Evolutionary conservation across 495 filamentous ascomycete genomes (phyloP).

Genomic region (Daldinia grandis): DNA sequence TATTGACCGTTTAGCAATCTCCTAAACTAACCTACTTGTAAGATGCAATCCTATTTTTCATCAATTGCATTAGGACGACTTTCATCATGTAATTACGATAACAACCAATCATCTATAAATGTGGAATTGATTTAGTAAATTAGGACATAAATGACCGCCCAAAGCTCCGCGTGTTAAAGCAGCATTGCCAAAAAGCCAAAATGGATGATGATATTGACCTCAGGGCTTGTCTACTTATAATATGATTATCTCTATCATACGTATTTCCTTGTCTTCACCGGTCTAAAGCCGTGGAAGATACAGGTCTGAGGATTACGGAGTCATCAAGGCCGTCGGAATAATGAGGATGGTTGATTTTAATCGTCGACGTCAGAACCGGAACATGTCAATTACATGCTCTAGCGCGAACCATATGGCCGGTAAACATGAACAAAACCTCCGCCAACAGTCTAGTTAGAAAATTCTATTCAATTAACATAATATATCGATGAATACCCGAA

Average conservation of each 20-base stretch:
- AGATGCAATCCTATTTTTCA: neutral
- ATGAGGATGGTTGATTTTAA: neutral
- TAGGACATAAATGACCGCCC: neutral
- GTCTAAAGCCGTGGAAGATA: neutral
- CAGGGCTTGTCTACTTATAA: neutral
- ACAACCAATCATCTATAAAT: constrained; percentile 12
- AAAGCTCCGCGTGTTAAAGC: neutral
- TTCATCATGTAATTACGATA: neutral
- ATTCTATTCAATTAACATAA: neutral
- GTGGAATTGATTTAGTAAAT: neutral
- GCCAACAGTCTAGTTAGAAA: too few relatives aligned
- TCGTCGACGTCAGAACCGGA: neutral
- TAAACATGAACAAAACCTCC: neutral
- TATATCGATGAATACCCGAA: neutral
- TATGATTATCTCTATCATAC: neutral
- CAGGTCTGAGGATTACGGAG: neutral
- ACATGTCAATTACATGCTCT: too few relatives aligned
- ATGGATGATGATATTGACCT: neutral
- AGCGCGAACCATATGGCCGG: neutral
- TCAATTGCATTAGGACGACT: neutral
- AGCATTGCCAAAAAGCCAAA: neutral
- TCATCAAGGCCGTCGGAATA: neutral
- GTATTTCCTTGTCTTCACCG: neutral
- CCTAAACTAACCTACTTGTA: neutral
- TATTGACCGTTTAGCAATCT: neutral